These are phyloP conservation scores for Solanum hybrid DNA, from an alignment of 305 asterid species.

Conservation along the genomic window DNA sequence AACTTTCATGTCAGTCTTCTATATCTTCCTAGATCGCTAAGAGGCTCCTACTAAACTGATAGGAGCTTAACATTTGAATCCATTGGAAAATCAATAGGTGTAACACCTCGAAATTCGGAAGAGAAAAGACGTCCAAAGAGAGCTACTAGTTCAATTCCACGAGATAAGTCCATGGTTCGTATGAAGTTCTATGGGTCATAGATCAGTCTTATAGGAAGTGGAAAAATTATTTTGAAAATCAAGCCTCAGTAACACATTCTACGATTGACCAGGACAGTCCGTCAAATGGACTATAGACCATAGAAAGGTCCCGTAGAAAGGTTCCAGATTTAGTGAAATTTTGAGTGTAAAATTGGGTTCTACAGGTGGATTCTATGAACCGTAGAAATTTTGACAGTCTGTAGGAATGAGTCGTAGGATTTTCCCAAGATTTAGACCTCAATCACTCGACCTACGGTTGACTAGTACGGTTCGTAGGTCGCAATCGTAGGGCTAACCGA, in stretches of 20 bases:
- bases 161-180: not conserved
- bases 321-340: not conserved
- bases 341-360: too few species aligned
- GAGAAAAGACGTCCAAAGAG: not conserved
- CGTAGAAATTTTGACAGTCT: too few species aligned
- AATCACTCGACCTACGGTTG: not conserved
- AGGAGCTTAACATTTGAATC: not conserved
- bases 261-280: not conserved
- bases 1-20: not conserved
- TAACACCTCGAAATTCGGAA: not conserved
- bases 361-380: accelerated
- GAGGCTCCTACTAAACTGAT: not conserved
- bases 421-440: not conserved
- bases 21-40: not conserved
- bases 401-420: not conserved
- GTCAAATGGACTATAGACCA: not conserved
- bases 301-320: not conserved
- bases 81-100: too few species aligned
- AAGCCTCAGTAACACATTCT: not conserved
- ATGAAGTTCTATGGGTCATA: not conserved
- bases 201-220: not conserved
- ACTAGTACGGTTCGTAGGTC: not conserved
- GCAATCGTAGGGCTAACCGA: not conserved
- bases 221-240: too few species aligned
- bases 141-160: not conserved